Base-by-base conservation (phyloP, 768 basidiomycete species). In the Rubroboletus pulcherrimus region DNA sequence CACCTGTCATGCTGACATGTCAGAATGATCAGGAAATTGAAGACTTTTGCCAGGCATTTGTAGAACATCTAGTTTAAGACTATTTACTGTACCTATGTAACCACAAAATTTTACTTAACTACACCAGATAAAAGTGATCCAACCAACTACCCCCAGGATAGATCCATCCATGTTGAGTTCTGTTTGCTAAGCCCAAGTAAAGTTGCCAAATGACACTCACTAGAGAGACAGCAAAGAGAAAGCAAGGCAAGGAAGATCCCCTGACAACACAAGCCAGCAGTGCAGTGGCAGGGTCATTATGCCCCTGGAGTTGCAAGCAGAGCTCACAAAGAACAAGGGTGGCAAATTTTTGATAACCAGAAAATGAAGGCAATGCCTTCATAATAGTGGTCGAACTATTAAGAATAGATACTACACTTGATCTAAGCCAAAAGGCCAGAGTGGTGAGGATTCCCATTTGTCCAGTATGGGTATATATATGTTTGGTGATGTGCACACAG, bases 381-480 rank as follows among this genome's bases (percentile, higher is more conserved):
- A 79, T 80, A 79, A 80, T 78, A 80, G 79, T 77, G 78, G 78
- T 70, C 79, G 71, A 59, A 74, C 78, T 82, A 76, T 77, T 76
- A 81, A 83, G 80, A 83, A 83, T 81, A 83, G 82, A 83, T 84
- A 83, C 83, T 84, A 83, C 83, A 83, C 83, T 83, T 84, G 82
- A 83, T 84, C 82, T 83, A 82, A 83, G 63, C 48, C 82, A 82
- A 81, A 79, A 81, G 80, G 81, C 81, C 80, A 69, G 60, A 61
- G 57, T 66, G 60, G 62, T 60, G 51, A 64, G 34, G 63, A 62
- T 43, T 17, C 29, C 3, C 0, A 5, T 0, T 0, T 1, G 51
- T 41, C 34, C 4, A 8, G 3, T n/a, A 5, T 0, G 3, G n/a
- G 43, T 46, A 30, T 64, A 56, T 67, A 58, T 67, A 61, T 11